Evolutionary conservation across 2,329 filamentous ascomycete species (phyloP).

Genomic region (Orbilia ellipsospora): DNA sequence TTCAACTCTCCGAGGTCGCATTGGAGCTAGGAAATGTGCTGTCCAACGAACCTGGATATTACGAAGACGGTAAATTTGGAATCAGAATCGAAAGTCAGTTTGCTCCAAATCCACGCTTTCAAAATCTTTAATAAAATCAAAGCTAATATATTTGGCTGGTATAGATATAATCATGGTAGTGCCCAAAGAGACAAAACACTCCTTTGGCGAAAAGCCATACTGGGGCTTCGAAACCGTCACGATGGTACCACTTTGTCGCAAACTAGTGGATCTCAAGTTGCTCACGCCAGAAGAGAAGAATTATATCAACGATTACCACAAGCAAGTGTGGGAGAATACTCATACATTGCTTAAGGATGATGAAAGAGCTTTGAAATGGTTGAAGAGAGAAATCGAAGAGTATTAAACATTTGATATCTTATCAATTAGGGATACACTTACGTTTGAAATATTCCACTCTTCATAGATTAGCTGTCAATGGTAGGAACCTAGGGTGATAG

Average conservation of each 20-base stretch:
- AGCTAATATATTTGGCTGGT: conserved; percentile 1
- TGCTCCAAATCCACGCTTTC: conserved; percentile 56
- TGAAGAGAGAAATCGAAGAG: conserved; percentile 84
- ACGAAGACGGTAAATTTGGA: conserved; percentile 93
- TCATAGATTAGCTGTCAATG: no score
- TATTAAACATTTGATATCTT: conserved; percentile 10
- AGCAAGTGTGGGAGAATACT: conserved; percentile 84
- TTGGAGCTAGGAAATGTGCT: conserved; percentile 92
- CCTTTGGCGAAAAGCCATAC: conserved; percentile 93
- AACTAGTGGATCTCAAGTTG: conserved; percentile 79
- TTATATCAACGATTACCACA: conserved; percentile 89
- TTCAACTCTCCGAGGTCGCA: conserved; percentile 90
- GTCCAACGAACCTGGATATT: conserved; percentile 96
- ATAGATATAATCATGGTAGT: conserved; percentile 84
- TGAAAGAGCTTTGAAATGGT: conserved; percentile 77
- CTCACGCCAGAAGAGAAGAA: conserved; percentile 79
- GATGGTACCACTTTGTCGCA: conserved; percentile 93
- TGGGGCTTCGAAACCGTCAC: conserved; percentile 97
- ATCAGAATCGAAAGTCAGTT: conserved; percentile 85
- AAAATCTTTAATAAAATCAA: not conserved
- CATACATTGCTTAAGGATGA: conserved; percentile 79
- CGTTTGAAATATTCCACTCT: no score
- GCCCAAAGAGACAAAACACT: conserved; percentile 85
- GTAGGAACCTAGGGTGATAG: no score
- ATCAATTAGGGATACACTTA: not conserved